Percentiles rank a stretch among this genome's conserved stretches.
These are phyloP conservation scores for Marasmius sp. DNA, from an alignment of 1,284 basidiomycete species.

Conservation along the genomic window DNA sequence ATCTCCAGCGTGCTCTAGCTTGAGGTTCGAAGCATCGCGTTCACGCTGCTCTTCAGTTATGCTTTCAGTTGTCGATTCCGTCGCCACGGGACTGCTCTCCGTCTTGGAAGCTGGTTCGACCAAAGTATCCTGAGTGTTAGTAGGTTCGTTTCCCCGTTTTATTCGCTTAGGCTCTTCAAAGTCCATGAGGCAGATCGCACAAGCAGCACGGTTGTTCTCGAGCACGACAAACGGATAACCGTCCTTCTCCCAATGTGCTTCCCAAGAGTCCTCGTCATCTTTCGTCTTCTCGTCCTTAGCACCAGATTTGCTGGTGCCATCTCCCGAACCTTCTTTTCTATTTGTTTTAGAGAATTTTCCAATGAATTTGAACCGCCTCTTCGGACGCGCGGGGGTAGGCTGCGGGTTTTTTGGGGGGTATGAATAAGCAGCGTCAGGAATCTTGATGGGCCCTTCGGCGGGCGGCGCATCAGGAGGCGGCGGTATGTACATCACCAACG, in stretches of 20 bases:
- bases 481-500: slow-evolving; percentile 80
- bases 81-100: slow-evolving; percentile 27
- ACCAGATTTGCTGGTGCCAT: slow-evolving; percentile 25
- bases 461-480: slow-evolving; percentile 56
- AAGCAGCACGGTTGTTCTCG: slow-evolving; percentile 76
- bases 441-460: slow-evolving; percentile 32
- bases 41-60: slow-evolving; percentile 40
- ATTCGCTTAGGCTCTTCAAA: slow-evolving; percentile 66
- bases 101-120: slow-evolving; percentile 8
- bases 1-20: slow-evolving; percentile 67
- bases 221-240: slow-evolving; percentile 59
- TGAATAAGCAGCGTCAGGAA: slow-evolving; percentile 45
- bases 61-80: slow-evolving; percentile 10
- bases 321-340: slow-evolving; percentile 20
- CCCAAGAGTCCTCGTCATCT: slow-evolving; percentile 48
- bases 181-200: slow-evolving; percentile 80
- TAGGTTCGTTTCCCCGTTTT: slow-evolving; percentile 4
- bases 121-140: slow-evolving; percentile 9
- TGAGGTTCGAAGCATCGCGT: slow-evolving; percentile 35
- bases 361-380: slow-evolving; percentile 54
- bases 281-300: slow-evolving; percentile 16
- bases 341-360: slow-evolving; percentile 26
- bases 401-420: slow-evolving; percentile 55
- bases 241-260: slow-evolving; percentile 47
- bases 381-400: slow-evolving; percentile 24